Evolutionary conservation across 2,329 filamentous ascomycete genomes (phyloP).

Genomic region (Fusarium nematophilum): DNA sequence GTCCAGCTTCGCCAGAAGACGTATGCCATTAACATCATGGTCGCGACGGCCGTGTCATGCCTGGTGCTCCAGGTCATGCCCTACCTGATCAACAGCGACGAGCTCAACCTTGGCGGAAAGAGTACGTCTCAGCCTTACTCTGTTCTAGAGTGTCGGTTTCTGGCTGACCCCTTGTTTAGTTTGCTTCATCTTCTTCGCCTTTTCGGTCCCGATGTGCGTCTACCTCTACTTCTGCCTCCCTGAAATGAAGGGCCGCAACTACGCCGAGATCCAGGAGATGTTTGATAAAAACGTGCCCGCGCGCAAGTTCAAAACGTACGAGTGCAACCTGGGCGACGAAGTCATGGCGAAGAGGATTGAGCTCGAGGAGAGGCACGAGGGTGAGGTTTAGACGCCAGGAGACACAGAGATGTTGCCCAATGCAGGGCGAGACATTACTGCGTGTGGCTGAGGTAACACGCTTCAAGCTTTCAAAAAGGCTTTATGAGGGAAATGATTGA

Average conservation of each 20-base stretch:
- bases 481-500: too few species aligned
- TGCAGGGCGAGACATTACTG: too few species aligned
- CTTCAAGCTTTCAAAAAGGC: neutral
- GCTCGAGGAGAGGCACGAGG: constrained; percentile 16
- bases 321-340: constrained; percentile 20
- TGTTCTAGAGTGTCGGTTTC: rapidly evolving
- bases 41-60: constrained; percentile 44
- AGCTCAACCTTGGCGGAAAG: constrained; percentile 47
- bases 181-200: constrained; percentile 48
- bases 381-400: neutral
- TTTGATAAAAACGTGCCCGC: constrained; percentile 23
- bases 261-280: constrained; percentile 30
- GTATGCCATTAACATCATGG: constrained; percentile 49
- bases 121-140: constrained; percentile 9
- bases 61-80: constrained; percentile 46
- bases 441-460: neutral
- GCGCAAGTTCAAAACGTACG: constrained; percentile 21
- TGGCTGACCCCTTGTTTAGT: constrained; percentile 12
- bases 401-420: too few species aligned
- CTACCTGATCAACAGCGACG: constrained; percentile 41
- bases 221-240: constrained; percentile 53
- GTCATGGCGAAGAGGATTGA: constrained; percentile 21
- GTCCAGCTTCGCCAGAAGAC: constrained; percentile 46
- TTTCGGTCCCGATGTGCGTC: constrained; percentile 46
- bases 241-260: constrained; percentile 43